Evolutionary conservation across 768 basidiomycete species (phyloP).

Genomic region (Butyriboletus loyo): DNA sequence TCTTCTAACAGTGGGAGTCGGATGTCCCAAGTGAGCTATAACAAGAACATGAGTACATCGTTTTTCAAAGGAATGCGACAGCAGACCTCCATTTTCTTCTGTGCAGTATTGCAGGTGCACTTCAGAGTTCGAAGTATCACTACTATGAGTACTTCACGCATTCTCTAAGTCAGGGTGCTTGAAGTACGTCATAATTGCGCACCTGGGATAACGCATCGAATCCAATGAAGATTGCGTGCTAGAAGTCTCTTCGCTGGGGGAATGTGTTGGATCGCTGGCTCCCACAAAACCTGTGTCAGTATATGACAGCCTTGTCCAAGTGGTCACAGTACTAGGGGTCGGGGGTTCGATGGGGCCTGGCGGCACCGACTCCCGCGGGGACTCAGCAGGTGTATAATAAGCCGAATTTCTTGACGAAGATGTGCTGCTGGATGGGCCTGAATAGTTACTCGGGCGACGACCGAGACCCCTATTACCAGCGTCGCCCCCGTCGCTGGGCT

Average conservation of each 20-base stretch:
- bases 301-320: not conserved
- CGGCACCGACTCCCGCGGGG: constrained; percentile 4
- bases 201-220: constrained; percentile 12
- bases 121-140: constrained; percentile 11
- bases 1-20: constrained; percentile 3
- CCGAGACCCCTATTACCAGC: not conserved
- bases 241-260: not conserved
- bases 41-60: not conserved
- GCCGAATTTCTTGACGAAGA: not conserved
- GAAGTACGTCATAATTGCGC: not conserved
- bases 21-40: constrained; percentile 3
- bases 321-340: not conserved
- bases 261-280: not conserved
- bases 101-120: not conserved
- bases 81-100: constrained; percentile 11
- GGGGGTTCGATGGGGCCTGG: constrained; percentile 7
- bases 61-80: not conserved
- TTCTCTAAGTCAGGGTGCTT: not conserved
- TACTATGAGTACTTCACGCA: constrained; percentile 9
- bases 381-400: constrained; percentile 9
- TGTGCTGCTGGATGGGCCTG: not conserved
- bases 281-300: not conserved
- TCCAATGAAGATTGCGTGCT: not conserved
- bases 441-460: not conserved
- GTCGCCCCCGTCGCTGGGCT: not conserved